Percentiles rank a stretch among this genome's conserved stretches.
Conservation (phyloP, 108 stramenopile genomes). For the Fistulifera solaris region DNA sequence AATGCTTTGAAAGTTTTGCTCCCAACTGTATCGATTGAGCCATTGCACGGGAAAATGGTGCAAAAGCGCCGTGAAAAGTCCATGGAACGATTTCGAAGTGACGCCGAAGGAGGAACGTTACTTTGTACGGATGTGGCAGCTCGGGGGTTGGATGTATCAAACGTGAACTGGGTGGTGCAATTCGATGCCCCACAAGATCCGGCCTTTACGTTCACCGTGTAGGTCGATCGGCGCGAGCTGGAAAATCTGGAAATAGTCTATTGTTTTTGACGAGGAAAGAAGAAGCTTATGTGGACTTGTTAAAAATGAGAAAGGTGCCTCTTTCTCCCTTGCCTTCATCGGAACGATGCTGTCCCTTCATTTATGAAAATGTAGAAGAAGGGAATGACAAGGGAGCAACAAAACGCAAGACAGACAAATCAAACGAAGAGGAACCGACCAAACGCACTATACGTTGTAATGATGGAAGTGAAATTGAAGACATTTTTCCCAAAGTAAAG, state of each 20-base stretch:
- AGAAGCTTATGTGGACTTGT: conserved; percentile 88
- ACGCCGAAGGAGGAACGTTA: conserved; percentile 42
- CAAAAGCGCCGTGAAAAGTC: conserved; percentile 90
- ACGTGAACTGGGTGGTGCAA: conserved; percentile 95
- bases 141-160: conserved; percentile 93
- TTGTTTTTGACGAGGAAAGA: conserved; percentile 88
- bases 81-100: conserved; percentile 69
- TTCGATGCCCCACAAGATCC: conserved; percentile 96
- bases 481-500: conserved; percentile 62
- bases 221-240: conserved; percentile 93
- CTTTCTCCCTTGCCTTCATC: conserved; percentile 37
- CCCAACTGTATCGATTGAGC: conserved; percentile 46
- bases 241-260: conserved; percentile 73
- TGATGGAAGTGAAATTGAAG: conserved; percentile 14
- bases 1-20: conserved; percentile 42
- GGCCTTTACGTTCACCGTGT: conserved; percentile 96
- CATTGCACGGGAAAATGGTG: conserved; percentile 91
- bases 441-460: too few relatives aligned
- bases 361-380: conserved; percentile 13
- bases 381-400: conserved; percentile 8
- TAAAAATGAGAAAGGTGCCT: conserved; percentile 78
- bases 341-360: conserved; percentile 45
- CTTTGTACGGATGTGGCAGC: conserved; percentile 98
- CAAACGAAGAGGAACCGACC: background rate
- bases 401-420: background rate